phyloP scores from a whole-genome alignment of 768 basidiomycete genomes.

The Leucogyrophana mollusca region DNA sequence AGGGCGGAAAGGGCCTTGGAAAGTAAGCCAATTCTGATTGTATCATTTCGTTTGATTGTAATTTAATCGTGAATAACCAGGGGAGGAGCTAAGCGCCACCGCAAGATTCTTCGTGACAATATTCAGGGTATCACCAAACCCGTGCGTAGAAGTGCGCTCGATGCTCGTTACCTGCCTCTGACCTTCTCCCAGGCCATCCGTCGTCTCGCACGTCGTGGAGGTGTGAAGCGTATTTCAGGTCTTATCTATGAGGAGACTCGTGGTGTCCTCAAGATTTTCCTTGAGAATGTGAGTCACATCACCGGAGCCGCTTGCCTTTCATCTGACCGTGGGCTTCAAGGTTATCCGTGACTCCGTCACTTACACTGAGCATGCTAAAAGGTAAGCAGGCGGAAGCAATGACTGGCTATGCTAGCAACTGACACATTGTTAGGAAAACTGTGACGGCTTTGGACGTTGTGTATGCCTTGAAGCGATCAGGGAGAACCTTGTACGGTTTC shows the following conservation, averaged over 20 bases:
- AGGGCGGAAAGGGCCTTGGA: constrained; percentile 51
- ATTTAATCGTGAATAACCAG: constrained; percentile 17
- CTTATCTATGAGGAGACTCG: constrained; percentile 93
- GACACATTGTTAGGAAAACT: constrained; percentile 52
- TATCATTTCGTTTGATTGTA: background rate
- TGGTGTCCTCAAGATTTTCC: constrained; percentile 88
- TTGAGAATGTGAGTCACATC: constrained; percentile 66
- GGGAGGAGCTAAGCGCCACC: constrained; percentile 46
- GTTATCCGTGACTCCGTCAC: constrained; percentile 92
- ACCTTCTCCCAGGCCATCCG: constrained; percentile 60
- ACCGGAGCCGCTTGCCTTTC: constrained; percentile 9
- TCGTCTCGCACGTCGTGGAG: constrained; percentile 88
- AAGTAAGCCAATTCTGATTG: constrained; percentile 24
- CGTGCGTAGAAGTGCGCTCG: constrained; percentile 25
- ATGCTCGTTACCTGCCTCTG: constrained; percentile 18
- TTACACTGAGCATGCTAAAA: constrained; percentile 92
- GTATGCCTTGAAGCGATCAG: constrained; percentile 71
- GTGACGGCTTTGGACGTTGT: constrained; percentile 87
- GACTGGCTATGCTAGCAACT: background rate
- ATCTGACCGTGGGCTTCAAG: constrained; percentile 33
- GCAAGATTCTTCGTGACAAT: constrained; percentile 47
- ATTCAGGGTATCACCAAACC: constrained; percentile 55
- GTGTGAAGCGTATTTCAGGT: constrained; percentile 90
- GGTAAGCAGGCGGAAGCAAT: constrained; percentile 23
- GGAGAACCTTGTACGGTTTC: constrained; percentile 81